A percentile compares a stretch with the other conserved stretches of the same genome.
phyloP scores from a whole-genome alignment of 768 basidiomycete species.

The Cystobasidium ongulense region DNA sequence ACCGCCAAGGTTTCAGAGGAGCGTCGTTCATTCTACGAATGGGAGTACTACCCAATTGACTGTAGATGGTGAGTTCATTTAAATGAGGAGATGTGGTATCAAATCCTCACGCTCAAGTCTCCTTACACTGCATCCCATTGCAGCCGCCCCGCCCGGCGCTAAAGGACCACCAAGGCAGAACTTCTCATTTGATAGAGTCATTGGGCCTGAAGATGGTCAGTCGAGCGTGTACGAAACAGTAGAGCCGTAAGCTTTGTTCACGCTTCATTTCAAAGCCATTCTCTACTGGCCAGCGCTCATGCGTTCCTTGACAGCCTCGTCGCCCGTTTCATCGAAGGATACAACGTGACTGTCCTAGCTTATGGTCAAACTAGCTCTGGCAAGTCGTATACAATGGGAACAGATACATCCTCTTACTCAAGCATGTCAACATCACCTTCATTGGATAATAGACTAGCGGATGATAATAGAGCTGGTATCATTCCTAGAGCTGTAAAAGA shows the following conservation, averaged over 20 bases:
- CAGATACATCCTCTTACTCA: slow-evolving; percentile 62
- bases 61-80: slow-evolving; percentile 58
- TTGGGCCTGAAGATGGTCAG: slow-evolving; percentile 75
- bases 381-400: slow-evolving; percentile 97
- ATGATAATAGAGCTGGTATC: slow-evolving; percentile 63
- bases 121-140: slow-evolving; percentile 37
- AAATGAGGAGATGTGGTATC: background rate
- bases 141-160: slow-evolving; percentile 52
- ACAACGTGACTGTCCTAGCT: slow-evolving; percentile 95
- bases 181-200: slow-evolving; percentile 91
- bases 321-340: slow-evolving; percentile 79
- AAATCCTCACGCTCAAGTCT: background rate
- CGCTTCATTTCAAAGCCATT: slow-evolving; percentile 39
- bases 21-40: slow-evolving; percentile 63
- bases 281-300: background rate
- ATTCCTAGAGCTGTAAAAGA: slow-evolving; percentile 85
- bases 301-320: slow-evolving; percentile 50
- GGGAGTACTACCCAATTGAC: slow-evolving; percentile 63
- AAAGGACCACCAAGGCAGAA: slow-evolving; percentile 50
- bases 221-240: slow-evolving; percentile 76
- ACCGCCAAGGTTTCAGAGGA: slow-evolving; percentile 86
- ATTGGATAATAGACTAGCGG: slow-evolving; percentile 26
- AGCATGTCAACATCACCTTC: background rate
- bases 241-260: slow-evolving; percentile 57
- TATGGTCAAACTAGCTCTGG: slow-evolving; percentile 97